Evolutionary conservation across 768 basidiomycete genomes (phyloP).

Genomic region (Sarcodon aspratus): DNA sequence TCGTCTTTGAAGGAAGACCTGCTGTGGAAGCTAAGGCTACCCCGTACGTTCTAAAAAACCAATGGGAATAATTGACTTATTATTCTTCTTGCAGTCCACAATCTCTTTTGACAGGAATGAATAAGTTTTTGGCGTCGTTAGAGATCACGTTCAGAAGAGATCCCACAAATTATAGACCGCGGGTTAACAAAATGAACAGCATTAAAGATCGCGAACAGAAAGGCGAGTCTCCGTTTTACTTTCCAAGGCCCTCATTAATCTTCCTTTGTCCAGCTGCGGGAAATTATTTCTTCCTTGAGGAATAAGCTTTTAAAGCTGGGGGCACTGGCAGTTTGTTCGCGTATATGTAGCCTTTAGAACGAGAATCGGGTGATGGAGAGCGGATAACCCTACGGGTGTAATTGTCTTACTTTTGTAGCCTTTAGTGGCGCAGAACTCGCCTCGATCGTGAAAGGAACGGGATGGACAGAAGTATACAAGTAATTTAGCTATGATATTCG

Average conservation of each 20-base stretch:
- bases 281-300: constrained; percentile 91
- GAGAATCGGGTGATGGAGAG: too few species aligned
- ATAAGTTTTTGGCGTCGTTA: constrained; percentile 88
- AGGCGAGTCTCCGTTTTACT: constrained; percentile 27
- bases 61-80: not conserved
- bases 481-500: too few species aligned
- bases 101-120: constrained; percentile 93
- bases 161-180: constrained; percentile 86
- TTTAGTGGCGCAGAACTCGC: too few species aligned
- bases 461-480: too few species aligned
- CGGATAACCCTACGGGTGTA: too few species aligned
- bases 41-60: constrained; percentile 42
- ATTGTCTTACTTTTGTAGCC: too few species aligned
- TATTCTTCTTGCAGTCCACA: constrained; percentile 53
- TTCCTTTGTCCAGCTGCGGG: constrained; percentile 42
- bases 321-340: too few species aligned
- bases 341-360: too few species aligned
- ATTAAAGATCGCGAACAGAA: constrained; percentile 88
- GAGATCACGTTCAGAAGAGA: constrained; percentile 98
- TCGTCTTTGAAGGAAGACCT: constrained; percentile 83
- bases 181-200: constrained; percentile 78
- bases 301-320: constrained; percentile 24
- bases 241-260: not conserved
- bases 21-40: constrained; percentile 84
- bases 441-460: too few species aligned